Evolutionary conservation across 2,329 filamentous ascomycete species (phyloP), one percentile per base, ranked within the genome.

Genomic region (Fusarium secorum): DNA sequence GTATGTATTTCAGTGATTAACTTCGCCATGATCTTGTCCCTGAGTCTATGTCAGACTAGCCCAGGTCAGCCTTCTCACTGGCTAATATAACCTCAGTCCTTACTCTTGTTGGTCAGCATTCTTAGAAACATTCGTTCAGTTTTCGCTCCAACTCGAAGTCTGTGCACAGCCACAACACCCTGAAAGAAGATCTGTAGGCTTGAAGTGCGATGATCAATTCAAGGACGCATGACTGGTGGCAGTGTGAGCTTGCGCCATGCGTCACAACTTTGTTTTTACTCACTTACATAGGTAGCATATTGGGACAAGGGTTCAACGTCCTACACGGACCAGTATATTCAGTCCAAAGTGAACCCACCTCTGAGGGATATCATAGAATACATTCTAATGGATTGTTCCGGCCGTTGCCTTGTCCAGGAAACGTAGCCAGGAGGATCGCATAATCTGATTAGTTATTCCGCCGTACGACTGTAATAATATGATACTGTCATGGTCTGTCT

Each of bases 41-140:
- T 51, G 52, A 44, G 48, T 64, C 24, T 24, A 18, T 20, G 18
- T 32, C 36, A 54, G 24, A 46, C 26, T 11, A 24, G 28, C 28
- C 20, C n/a, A 30, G 41, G 35, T 20, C n/a, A 62, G 36, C 15
- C 24, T 32, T 41, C 28, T 30, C 18, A 17, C 38, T 45, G 48
- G 41, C 18, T 42, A 22, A 38, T 35, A 20, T 17, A 44, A n/a
- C 33, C 38, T 14, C 30, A 24, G 39, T 26, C 45, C 30, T 57
- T 65, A n/a, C 17, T 56, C 30, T 28, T 35, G 61, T 58, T 67
- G 55, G 56, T 63, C 38, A 70, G 66, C 46, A 30, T 24, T n/a
- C 35, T 46, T 9, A 20, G 35, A 45, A 15, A n/a, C 14, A 24
- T 44, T 54, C 17, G 32, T 55, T 55, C 30, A 30, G 51, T 28